Evolutionary conservation across 2,329 filamentous ascomycete genomes (phyloP).

Genomic region (Aspergillus novoparasiticus): DNA sequence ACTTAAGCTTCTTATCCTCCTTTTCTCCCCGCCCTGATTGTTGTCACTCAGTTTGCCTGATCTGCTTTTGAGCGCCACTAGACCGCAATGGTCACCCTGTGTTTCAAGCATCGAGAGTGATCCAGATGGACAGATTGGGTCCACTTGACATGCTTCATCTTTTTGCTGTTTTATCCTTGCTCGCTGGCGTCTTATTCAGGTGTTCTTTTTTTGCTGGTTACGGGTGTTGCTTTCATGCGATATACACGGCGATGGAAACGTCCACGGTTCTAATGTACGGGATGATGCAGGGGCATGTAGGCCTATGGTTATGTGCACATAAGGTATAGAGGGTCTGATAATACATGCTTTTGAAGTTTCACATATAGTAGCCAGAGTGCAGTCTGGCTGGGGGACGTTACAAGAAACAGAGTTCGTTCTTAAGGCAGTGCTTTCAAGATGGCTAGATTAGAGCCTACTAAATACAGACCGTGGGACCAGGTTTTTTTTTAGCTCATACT

Average conservation of each 20-base stretch:
- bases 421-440: not conserved
- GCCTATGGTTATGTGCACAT: slow-evolving; percentile 9
- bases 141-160: not conserved
- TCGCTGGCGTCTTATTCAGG: not conserved
- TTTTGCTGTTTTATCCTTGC: not conserved
- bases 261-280: slow-evolving; percentile 12
- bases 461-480: not conserved
- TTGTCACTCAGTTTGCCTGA: not conserved
- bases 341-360: slow-evolving; percentile 4
- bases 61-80: slow-evolving; percentile 7
- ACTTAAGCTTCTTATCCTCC: slow-evolving; percentile 19
- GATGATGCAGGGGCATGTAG: slow-evolving; percentile 12
- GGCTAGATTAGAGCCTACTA: not conserved
- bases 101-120: not conserved
- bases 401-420: not conserved
- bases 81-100: not conserved
- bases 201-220: slow-evolving; percentile 1
- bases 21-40: not conserved
- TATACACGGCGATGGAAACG: slow-evolving; percentile 15
- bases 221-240: slow-evolving; percentile 10
- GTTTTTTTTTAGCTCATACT: not conserved
- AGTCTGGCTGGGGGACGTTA: not conserved
- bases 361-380: not conserved
- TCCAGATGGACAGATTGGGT: not conserved
- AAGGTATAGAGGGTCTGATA: slow-evolving; percentile 9